These are phyloP conservation scores for Crithidia bombi DNA, from an alignment of 208 protist species.

Conservation along the genomic window DNA sequence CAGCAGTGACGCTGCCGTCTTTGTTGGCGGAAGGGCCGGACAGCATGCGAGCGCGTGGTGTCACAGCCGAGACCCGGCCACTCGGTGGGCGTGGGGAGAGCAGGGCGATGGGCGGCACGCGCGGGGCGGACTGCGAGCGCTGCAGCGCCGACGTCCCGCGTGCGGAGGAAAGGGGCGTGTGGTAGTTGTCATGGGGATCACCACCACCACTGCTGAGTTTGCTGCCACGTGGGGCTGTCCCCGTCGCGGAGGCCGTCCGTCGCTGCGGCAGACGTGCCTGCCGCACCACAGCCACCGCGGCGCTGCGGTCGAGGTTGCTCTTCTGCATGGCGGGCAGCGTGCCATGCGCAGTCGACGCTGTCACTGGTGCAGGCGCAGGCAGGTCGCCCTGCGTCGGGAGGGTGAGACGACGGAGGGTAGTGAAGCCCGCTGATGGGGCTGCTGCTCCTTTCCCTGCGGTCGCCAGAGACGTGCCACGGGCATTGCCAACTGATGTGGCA, in stretches of 20 bases:
- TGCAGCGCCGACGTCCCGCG: conserved; percentile 9
- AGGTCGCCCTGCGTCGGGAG: background rate
- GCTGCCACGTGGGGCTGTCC: background rate
- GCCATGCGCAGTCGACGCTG: background rate
- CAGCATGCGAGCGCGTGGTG: conserved; percentile 9
- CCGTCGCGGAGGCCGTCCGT: background rate
- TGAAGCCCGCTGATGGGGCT: background rate
- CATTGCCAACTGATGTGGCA: background rate
- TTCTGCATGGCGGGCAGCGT: conserved; percentile 1
- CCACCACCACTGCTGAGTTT: background rate
- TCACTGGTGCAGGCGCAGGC: background rate
- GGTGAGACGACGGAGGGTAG: background rate
- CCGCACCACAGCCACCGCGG: background rate
- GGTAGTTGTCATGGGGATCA: background rate
- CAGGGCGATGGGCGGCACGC: background rate
- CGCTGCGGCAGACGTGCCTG: conserved; percentile 3
- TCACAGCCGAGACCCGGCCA: background rate
- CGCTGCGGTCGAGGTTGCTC: background rate
- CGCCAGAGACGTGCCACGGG: background rate
- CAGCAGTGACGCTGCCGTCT: background rate
- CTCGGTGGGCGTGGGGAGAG: conserved; percentile 16
- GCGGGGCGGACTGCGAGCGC: conserved; percentile 13
- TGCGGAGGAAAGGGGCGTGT: background rate
- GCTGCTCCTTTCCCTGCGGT: background rate
- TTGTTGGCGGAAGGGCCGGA: background rate